phyloP scores from a whole-genome alignment of 306 rosid species.

The Elaeagnus macrophylla region DNA sequence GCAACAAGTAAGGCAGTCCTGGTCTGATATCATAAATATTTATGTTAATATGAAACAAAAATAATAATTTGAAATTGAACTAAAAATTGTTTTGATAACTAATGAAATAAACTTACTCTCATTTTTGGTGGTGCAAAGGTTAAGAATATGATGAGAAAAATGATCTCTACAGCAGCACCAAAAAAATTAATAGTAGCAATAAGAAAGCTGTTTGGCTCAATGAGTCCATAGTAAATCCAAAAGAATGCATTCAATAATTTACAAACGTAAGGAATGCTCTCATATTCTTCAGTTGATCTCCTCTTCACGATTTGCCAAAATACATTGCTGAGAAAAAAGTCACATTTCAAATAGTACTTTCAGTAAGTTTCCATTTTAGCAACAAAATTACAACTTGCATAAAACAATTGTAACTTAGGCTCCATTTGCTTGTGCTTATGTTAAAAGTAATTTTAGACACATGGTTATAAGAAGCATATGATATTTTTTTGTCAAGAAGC shows the following conservation, averaged over 20 bases:
- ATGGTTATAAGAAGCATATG: too few relatives aligned
- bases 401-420: too few relatives aligned
- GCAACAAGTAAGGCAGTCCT: slow-evolving; percentile 27
- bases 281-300: slow-evolving; percentile 26
- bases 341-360: too few relatives aligned
- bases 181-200: slow-evolving; percentile 23
- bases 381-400: too few relatives aligned
- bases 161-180: slow-evolving; percentile 24
- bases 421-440: too few relatives aligned
- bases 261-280: slow-evolving; percentile 28
- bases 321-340: slow-evolving; percentile 11
- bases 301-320: slow-evolving; percentile 21
- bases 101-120: slow-evolving; percentile 16
- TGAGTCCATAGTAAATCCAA: slow-evolving; percentile 26
- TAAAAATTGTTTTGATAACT: not conserved
- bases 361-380: too few relatives aligned
- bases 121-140: slow-evolving; percentile 25
- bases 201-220: slow-evolving; percentile 20
- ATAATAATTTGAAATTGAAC: not conserved
- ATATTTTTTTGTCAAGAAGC: too few relatives aligned
- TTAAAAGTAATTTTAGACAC: too few relatives aligned
- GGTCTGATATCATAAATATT: not conserved
- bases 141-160: slow-evolving; percentile 21
- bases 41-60: too few relatives aligned
- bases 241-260: slow-evolving; percentile 25